These are phyloP conservation scores for Russula virescens DNA, from an alignment of 768 basidiomycete genomes.

Conservation along the genomic window DNA sequence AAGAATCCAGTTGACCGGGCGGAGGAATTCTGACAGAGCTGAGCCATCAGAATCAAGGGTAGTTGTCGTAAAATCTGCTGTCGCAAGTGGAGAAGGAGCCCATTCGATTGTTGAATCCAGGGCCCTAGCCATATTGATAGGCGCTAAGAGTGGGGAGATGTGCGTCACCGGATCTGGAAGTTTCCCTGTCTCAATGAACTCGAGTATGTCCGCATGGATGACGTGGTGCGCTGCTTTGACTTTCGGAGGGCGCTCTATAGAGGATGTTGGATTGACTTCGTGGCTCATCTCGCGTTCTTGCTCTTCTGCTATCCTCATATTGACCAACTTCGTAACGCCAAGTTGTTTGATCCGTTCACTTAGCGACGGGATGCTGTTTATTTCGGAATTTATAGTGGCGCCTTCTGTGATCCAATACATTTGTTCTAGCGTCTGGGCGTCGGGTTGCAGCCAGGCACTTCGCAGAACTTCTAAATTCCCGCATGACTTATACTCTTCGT, in stretches of 20 bases:
- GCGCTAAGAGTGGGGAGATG: neutral
- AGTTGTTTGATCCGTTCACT: neutral
- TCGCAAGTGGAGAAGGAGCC: neutral
- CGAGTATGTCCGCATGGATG: neutral
- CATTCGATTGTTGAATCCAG: neutral
- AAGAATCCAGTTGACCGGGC: conserved; percentile 13
- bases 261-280: neutral
- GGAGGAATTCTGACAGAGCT: conserved; percentile 4
- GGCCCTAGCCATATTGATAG: neutral
- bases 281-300: conserved; percentile 10
- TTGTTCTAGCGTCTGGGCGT: neutral
- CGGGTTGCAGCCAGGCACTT: neutral
- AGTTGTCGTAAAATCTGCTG: neutral
- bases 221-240: neutral
- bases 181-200: neutral
- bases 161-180: neutral
- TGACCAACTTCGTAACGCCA: neutral
- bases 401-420: neutral
- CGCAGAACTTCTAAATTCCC: neutral
- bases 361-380: neutral
- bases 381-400: neutral
- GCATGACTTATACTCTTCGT: neutral
- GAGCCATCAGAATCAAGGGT: neutral
- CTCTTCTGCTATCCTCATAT: conserved; percentile 5
- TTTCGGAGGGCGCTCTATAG: neutral